Evolutionary conservation across 2,329 filamentous ascomycete species (phyloP).

Genomic region (Paracamarosporium sp.): DNA sequence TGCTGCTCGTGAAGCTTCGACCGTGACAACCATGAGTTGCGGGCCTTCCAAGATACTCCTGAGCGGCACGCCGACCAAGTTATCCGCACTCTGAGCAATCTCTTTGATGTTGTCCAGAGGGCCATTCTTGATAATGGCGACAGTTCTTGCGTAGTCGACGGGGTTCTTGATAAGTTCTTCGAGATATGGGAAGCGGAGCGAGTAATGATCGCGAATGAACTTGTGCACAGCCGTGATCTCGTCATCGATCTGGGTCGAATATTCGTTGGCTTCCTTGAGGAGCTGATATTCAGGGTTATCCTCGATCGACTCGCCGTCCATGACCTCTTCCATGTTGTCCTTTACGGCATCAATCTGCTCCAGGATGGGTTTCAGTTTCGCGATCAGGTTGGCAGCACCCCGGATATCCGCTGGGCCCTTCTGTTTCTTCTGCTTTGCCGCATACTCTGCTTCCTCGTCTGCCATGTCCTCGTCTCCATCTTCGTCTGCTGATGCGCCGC

Average conservation of each 20-base stretch:
- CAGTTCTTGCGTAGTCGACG: slow-evolving; percentile 93
- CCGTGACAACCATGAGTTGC: slow-evolving; percentile 91
- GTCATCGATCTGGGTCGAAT: slow-evolving; percentile 91
- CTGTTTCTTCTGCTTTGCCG: slow-evolving; percentile 67
- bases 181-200: slow-evolving; percentile 88
- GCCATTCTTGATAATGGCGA: slow-evolving; percentile 90
- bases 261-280: slow-evolving; percentile 83
- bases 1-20: slow-evolving; percentile 90
- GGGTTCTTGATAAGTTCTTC: slow-evolving; percentile 90
- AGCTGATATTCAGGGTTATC: slow-evolving; percentile 92
- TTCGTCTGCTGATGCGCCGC: slow-evolving; percentile 43
- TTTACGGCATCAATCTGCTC: slow-evolving; percentile 61
- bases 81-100: slow-evolving; percentile 77
- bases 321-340: slow-evolving; percentile 74
- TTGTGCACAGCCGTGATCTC: slow-evolving; percentile 95
- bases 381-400: slow-evolving; percentile 81
- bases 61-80: slow-evolving; percentile 76
- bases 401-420: slow-evolving; percentile 75
- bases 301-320: slow-evolving; percentile 79
- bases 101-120: slow-evolving; percentile 87
- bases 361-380: slow-evolving; percentile 78
- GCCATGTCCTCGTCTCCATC: slow-evolving; percentile 65
- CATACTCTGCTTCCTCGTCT: slow-evolving; percentile 64
- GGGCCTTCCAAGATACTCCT: slow-evolving; percentile 86
- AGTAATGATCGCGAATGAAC: slow-evolving; percentile 95